These are phyloP conservation scores for Aspergillus kassunensis DNA, from an alignment of 495 filamentous ascomycete species.

Conservation along the genomic window DNA sequence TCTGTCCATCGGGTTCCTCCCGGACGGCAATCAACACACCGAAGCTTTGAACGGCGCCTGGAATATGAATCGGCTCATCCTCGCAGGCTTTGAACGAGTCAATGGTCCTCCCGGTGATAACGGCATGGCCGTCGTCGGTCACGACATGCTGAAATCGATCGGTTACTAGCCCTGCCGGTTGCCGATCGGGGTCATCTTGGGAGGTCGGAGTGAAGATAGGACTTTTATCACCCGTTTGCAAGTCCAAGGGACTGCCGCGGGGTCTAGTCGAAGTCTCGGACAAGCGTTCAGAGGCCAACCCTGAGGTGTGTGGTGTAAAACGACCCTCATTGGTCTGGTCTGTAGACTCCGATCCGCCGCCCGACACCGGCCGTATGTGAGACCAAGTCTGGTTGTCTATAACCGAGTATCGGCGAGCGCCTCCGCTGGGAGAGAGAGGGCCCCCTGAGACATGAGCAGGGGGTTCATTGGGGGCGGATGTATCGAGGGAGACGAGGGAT, in stretches of 20 bases:
- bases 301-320: not conserved
- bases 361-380: constrained; percentile 17
- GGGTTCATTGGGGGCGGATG: constrained; percentile 19
- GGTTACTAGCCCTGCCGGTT: constrained; percentile 46
- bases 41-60: constrained; percentile 85
- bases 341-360: not conserved
- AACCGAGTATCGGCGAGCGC: constrained; percentile 30
- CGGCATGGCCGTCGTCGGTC: constrained; percentile 76
- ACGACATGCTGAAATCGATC: constrained; percentile 75
- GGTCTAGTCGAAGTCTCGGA: constrained; percentile 5
- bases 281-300: not conserved
- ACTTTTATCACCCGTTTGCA: not conserved
- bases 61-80: constrained; percentile 90
- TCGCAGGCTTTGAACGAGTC: constrained; percentile 74
- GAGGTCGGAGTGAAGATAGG: not conserved
- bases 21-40: constrained; percentile 74
- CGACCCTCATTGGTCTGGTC: not conserved
- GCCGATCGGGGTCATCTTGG: constrained; percentile 7
- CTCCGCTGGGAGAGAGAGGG: constrained; percentile 16
- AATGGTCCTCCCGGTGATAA: constrained; percentile 76
- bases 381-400: constrained; percentile 32
- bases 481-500: constrained; percentile 68
- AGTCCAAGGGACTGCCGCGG: not conserved
- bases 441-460: not conserved
- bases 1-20: constrained; percentile 62